Conservation (phyloP, 805 yeast genomes). For the Crinitomyces ghanaensis region DNA sequence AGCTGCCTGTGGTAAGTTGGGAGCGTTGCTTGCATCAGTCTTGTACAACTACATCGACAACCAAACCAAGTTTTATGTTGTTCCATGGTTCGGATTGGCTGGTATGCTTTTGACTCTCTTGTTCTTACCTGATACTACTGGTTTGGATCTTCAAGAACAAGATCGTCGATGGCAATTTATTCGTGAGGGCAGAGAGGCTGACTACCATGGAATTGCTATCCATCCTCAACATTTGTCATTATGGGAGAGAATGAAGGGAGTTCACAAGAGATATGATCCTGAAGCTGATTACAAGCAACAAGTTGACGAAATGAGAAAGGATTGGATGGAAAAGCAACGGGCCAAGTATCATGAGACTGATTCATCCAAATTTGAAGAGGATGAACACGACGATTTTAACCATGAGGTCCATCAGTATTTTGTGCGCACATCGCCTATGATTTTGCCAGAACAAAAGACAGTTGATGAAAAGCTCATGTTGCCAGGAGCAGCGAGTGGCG, state of each 20-base stretch:
- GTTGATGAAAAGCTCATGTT: constrained; percentile 22
- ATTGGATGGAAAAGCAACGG: constrained; percentile 27
- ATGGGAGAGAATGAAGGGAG: constrained; percentile 27
- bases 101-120: constrained; percentile 26
- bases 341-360: constrained; percentile 18
- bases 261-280: constrained; percentile 27
- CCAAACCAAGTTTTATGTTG: constrained; percentile 27
- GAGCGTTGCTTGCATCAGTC: constrained; percentile 46
- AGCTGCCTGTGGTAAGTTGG: constrained; percentile 55
- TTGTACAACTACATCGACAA: constrained; percentile 27
- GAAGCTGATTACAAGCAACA: constrained; percentile 29
- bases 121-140: constrained; percentile 29
- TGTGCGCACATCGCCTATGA: constrained; percentile 25
- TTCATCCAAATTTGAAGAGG: constrained; percentile 10
- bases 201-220: constrained; percentile 31
- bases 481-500: constrained; percentile 22
- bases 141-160: constrained; percentile 28
- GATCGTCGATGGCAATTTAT: constrained; percentile 29
- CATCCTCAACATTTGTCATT: constrained; percentile 26
- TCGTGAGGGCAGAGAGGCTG: constrained; percentile 25
- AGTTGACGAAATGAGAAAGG: constrained; percentile 27
- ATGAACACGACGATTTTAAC: constrained; percentile 17
- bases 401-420: constrained; percentile 26
- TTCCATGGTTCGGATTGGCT: constrained; percentile 30
- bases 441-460: constrained; percentile 17